Evolutionary conservation across 176 grass and related monocot species (phyloP).

Genomic region (Ananas comosus): DNA sequence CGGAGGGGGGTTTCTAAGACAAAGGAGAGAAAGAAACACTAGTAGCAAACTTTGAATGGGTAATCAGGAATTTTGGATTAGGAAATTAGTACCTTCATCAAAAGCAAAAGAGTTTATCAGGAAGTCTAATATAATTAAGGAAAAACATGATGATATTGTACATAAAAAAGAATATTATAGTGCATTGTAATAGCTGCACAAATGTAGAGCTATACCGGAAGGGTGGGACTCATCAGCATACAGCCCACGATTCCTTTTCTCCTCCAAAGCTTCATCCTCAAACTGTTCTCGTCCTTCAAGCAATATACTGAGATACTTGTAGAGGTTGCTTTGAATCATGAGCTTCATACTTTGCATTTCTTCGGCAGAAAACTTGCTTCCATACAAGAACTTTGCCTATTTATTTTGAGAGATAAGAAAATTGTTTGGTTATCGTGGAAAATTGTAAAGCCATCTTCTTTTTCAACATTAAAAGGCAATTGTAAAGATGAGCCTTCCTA

Average conservation of each 20-base stretch:
- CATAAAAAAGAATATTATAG: too few relatives aligned
- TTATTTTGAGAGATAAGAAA: not conserved
- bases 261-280: slow-evolving; percentile 23
- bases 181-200: too few relatives aligned
- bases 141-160: not conserved
- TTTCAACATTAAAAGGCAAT: not conserved
- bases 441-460: not conserved
- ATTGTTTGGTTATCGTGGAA: not conserved
- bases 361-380: slow-evolving; percentile 18
- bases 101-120: too few relatives aligned
- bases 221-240: not conserved
- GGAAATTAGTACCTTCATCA: too few relatives aligned
- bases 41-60: too few relatives aligned
- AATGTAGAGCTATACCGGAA: not conserved
- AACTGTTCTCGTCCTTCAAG: slow-evolving; percentile 25
- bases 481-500: too few relatives aligned
- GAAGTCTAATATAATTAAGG: too few relatives aligned
- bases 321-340: slow-evolving; percentile 25
- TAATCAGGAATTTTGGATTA: too few relatives aligned
- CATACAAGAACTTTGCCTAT: slow-evolving; percentile 22
- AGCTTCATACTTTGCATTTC: slow-evolving; percentile 25
- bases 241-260: not conserved
- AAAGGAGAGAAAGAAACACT: too few relatives aligned
- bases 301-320: slow-evolving; percentile 23
- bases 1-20: too few relatives aligned